A percentile compares a stretch with the other conserved stretches of the same genome.
Evolutionary conservation across 306 rosid species (phyloP).

Genomic region (Dryas alaskensis): DNA sequence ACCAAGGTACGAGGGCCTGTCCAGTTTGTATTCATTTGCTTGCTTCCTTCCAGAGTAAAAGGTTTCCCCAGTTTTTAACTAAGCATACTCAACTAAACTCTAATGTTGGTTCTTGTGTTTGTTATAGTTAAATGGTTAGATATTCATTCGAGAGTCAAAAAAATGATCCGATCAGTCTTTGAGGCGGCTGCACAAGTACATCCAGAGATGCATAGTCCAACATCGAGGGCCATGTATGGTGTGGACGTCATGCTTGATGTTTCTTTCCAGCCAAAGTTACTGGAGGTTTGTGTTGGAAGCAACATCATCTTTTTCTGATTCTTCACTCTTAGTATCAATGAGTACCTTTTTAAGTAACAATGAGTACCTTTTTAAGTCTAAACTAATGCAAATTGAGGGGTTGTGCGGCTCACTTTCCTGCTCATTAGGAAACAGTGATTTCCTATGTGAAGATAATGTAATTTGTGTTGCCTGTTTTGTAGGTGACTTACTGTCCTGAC

Average conservation of each 20-base stretch:
- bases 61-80: constrained; percentile 1
- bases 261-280: constrained; percentile 70
- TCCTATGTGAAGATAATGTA: not conserved
- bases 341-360: not conserved
- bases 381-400: not conserved
- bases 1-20: constrained; percentile 53
- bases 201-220: constrained; percentile 83
- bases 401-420: too few species aligned
- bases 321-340: not conserved
- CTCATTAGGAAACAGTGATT: not conserved
- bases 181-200: constrained; percentile 79
- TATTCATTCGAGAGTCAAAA: constrained; percentile 62
- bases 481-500: constrained; percentile 98
- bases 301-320: not conserved
- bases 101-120: constrained; percentile 5
- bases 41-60: constrained; percentile 4
- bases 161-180: constrained; percentile 73
- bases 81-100: constrained; percentile 4
- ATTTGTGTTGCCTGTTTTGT: constrained; percentile 15
- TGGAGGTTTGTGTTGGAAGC: constrained; percentile 62
- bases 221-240: constrained; percentile 87
- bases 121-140: constrained; percentile 80
- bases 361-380: not conserved
- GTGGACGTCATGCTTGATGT: constrained; percentile 89
- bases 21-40: constrained; percentile 12